Conservation (phyloP, 768 basidiomycete species). For the Psilocybe sp. region DNA sequence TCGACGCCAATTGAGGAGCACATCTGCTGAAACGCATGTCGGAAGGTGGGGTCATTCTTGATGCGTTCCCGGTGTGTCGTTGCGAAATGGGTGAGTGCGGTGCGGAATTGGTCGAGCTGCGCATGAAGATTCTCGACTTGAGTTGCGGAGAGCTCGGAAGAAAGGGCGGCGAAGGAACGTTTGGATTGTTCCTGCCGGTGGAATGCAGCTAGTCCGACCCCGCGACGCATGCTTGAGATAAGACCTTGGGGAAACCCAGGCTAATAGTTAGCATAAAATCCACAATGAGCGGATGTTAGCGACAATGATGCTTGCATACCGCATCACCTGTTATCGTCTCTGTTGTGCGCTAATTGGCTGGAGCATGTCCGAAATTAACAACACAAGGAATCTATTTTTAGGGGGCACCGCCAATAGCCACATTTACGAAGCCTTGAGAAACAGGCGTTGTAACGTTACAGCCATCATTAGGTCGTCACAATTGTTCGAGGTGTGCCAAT, state of each 20-base stretch:
- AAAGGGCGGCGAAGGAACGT: constrained; percentile 79
- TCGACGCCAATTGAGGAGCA: constrained; percentile 94
- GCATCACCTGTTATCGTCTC: background rate
- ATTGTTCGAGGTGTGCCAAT: too few species aligned
- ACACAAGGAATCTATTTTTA: background rate
- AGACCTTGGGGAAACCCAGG: background rate
- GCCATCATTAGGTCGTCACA: too few species aligned
- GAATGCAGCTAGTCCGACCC: constrained; percentile 86
- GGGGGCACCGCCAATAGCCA: background rate
- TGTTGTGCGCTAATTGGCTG: background rate
- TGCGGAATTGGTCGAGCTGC: constrained; percentile 82
- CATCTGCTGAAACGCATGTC: constrained; percentile 94
- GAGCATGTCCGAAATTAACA: background rate
- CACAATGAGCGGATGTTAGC: too few species aligned
- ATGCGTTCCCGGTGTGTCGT: constrained; percentile 82
- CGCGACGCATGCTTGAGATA: constrained; percentile 43
- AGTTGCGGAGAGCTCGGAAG: constrained; percentile 67
- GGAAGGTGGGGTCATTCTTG: constrained; percentile 77
- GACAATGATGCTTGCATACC: background rate
- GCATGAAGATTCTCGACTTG: constrained; percentile 79
- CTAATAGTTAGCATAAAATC: too few species aligned
- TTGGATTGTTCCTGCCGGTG: constrained; percentile 83
- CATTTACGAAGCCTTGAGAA: too few species aligned
- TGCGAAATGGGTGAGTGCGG: constrained; percentile 78
- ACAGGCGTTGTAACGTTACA: too few species aligned